Conservation (phyloP, 306 rosid species). For the Acacia acuminata region DNA sequence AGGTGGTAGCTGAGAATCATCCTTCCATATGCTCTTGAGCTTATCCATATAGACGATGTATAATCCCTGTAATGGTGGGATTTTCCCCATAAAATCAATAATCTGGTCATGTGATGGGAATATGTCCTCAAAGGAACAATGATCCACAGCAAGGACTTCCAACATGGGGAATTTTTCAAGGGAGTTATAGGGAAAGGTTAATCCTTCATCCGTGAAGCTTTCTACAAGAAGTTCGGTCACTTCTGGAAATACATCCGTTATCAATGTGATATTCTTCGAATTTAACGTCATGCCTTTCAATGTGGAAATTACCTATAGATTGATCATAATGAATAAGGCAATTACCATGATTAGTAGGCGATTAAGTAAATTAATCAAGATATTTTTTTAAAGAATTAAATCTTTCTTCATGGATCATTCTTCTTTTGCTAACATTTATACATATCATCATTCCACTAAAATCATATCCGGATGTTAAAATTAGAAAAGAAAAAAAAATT, state of each 20-base stretch:
- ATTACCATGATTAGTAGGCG: no score
- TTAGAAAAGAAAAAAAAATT: no score
- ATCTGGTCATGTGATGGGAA: neutral
- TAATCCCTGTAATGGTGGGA: fast-evolving
- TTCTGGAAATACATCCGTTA: neutral
- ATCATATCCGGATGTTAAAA: no score
- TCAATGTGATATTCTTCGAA: no score
- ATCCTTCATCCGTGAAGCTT: neutral
- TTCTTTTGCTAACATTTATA: no score
- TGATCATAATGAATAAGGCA: no score
- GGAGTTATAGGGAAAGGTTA: neutral
- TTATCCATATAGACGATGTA: neutral
- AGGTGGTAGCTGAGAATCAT: neutral
- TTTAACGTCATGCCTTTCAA: no score
- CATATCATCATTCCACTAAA: no score
- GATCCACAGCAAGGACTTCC: fast-evolving
- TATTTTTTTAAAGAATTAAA: no score
- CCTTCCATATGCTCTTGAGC: neutral
- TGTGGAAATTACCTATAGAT: no score
- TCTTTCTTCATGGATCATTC: no score
- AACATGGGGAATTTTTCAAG: neutral
- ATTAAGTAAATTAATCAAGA: no score
- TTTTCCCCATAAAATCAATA: neutral
- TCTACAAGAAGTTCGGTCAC: neutral
- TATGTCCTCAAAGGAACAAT: neutral